phyloP scores from a whole-genome alignment of 2,329 filamentous ascomycete species.

The Xylaria sp. region DNA sequence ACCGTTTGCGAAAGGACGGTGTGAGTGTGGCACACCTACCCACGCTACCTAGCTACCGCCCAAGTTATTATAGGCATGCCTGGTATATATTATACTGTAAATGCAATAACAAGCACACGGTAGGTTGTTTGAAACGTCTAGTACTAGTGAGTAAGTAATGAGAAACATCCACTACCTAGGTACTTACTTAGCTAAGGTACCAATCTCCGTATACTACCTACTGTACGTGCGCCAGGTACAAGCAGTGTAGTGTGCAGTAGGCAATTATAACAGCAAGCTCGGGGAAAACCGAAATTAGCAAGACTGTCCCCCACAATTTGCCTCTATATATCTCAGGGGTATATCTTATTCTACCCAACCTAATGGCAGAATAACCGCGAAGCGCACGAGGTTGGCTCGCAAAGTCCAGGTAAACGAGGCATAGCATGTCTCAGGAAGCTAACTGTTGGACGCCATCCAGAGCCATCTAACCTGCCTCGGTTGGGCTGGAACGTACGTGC shows the following conservation, averaged over 20 bases:
- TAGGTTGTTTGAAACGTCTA: background rate
- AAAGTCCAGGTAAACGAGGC: background rate
- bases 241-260: background rate
- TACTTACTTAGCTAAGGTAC: too few relatives aligned
- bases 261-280: constrained; percentile 15
- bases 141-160: background rate
- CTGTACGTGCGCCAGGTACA: background rate
- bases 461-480: constrained; percentile 1
- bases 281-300: constrained; percentile 35
- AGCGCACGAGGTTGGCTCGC: constrained; percentile 3
- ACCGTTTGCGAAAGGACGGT: constrained; percentile 2
- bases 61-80: constrained; percentile 8
- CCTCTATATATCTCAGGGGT: constrained; percentile 14
- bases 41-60: background rate
- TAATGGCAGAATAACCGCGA: background rate
- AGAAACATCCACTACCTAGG: background rate
- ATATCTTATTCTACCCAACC: background rate
- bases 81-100: constrained; percentile 4
- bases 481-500: background rate
- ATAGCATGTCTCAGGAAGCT: background rate
- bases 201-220: background rate
- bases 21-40: constrained; percentile 15
- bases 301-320: constrained; percentile 21
- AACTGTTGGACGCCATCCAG: background rate
- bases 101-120: background rate